These are phyloP conservation scores for Periglandula ipomoeae DNA, from an alignment of 2,329 filamentous ascomycete species.

Conservation along the genomic window DNA sequence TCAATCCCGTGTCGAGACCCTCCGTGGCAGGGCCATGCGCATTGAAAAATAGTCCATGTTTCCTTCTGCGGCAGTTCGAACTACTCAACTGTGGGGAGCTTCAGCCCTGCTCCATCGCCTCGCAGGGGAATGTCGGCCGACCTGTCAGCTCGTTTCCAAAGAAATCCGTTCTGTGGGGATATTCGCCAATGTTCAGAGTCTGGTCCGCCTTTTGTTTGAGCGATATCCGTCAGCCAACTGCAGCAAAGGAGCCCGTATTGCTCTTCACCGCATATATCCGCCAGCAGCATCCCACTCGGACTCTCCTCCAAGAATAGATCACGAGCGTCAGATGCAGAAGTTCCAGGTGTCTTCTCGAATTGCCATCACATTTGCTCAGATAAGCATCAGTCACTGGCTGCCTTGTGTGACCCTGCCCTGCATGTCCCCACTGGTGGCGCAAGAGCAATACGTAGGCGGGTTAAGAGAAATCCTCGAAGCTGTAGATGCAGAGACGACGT, in stretches of 20 bases:
- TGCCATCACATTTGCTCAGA: not conserved
- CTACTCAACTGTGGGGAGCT: not conserved
- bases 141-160: not conserved
- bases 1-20: too few relatives aligned
- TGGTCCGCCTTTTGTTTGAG: not conserved
- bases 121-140: not conserved
- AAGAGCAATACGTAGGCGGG: too few relatives aligned
- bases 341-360: not conserved
- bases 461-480: too few relatives aligned
- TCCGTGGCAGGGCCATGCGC: too few relatives aligned
- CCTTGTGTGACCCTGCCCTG: too few relatives aligned
- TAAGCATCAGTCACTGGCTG: not conserved
- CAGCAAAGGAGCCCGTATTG: not conserved
- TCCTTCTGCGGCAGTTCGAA: not conserved
- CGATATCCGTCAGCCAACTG: not conserved
- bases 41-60: too few relatives aligned
- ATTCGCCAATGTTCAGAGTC: too few relatives aligned
- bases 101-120: not conserved
- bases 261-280: not conserved
- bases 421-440: too few relatives aligned
- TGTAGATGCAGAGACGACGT: too few relatives aligned
- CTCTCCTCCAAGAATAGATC: not conserved
- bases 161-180: not conserved
- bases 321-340: not conserved
- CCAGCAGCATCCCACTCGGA: not conserved